phyloP scores from a whole-genome alignment of 23 red algal genomes.

The Pyropia haitanensis region DNA sequence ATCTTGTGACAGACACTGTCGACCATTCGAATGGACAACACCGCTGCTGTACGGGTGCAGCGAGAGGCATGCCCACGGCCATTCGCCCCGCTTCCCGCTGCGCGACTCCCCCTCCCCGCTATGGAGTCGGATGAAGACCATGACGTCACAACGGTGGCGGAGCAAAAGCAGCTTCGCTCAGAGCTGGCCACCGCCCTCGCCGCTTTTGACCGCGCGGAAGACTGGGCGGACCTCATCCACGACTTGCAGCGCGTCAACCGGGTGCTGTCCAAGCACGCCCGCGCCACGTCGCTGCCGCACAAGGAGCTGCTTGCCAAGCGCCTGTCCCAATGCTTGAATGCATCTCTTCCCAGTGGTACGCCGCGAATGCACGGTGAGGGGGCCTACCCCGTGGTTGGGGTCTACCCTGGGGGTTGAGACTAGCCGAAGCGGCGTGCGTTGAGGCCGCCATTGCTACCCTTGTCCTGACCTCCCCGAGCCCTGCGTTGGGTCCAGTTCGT shows the following conservation, averaged over 20 bases:
- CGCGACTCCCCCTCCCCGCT: not conserved
- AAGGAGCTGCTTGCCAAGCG: constrained; percentile 73
- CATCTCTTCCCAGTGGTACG: constrained; percentile 41
- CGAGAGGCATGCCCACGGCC: too few relatives aligned
- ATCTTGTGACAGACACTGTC: too few relatives aligned
- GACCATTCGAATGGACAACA: too few relatives aligned
- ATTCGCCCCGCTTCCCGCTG: not conserved
- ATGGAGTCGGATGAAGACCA: constrained; percentile 10
- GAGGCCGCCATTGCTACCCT: too few relatives aligned
- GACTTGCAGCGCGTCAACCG: constrained; percentile 68
- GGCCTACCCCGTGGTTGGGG: not conserved
- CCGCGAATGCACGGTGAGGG: not conserved
- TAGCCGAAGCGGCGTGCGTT: too few relatives aligned
- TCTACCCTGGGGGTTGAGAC: not conserved
- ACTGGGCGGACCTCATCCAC: constrained; percentile 91
- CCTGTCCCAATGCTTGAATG: constrained; percentile 76
- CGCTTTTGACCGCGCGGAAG: constrained; percentile 82
- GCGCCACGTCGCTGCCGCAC: constrained; percentile 51
- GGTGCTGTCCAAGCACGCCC: constrained; percentile 51
- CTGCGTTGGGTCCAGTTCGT: too few relatives aligned
- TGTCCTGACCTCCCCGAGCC: too few relatives aligned
- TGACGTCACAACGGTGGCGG: not conserved
- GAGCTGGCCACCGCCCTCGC: constrained; percentile 72
- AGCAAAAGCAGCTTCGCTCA: constrained; percentile 45
- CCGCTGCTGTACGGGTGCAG: too few relatives aligned